Evolutionary conservation across 1,139 yeast species (phyloP), one percentile per base, ranked within the genome.

Genomic region (Taphrina confusa): DNA sequence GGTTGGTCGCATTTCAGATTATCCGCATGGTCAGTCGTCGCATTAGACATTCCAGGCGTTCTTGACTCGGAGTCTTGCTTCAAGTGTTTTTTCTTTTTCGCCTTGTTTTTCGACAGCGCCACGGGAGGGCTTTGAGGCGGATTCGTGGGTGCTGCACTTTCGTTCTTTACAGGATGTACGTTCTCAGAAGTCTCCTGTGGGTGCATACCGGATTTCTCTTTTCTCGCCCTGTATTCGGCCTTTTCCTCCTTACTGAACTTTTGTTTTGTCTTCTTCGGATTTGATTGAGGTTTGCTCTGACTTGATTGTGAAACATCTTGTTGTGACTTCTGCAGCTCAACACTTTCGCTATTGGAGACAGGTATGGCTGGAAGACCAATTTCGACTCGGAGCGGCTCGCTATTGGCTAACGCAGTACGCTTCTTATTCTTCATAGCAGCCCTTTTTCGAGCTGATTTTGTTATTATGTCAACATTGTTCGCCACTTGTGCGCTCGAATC

Each of bases 401-500:
- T 6, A n/a, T 3, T 18, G 20, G 42, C 42, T 37, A 18, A n/a
- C 3, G 25, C 18, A 4, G 9, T 22, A 9, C 20, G 14, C 31
- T 42, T 42, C 33, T 42, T 42, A n/a, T 42, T 42, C 16, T 27
- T 23, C 31, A 42, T 1, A 27, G 28, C 45, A 20, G 30, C 31
- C 6, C 47, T 20, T 23, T 42, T 42, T 12, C 47, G 47, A 42
- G 47, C 47, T 42, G 47, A 42, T 14, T 42, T 42, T 22, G 47
- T 42, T 16, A 42, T 23, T 9, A 31, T 42, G 11, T 42, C 18
- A 3, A 16, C 18, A 8, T 42, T 30, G 8, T 30, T 14, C 18
- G 23, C 25, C 20, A 18, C 25, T 18, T 37, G n/a, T 18, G 42
- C 39, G 16, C 20, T n/a, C n/a, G 14, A 9, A 2, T 11, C 2